These are phyloP conservation scores for Colletotrichum trifolii DNA, from an alignment of 2,329 filamentous ascomycete species.

Conservation along the genomic window DNA sequence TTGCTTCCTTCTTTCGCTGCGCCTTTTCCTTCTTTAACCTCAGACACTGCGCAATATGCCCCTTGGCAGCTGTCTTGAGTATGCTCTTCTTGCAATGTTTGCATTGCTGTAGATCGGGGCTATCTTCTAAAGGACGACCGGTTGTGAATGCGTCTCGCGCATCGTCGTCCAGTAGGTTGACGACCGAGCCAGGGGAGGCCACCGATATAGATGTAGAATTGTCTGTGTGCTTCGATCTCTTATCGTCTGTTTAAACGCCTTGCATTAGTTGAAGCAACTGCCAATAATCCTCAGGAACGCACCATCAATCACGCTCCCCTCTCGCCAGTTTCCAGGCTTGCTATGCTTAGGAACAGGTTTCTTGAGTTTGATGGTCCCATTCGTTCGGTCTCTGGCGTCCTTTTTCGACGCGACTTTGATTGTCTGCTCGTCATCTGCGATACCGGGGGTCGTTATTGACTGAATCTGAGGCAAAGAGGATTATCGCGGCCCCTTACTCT, in stretches of 20 bases:
- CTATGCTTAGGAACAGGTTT: conserved; percentile 70
- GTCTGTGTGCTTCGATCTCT: conserved; percentile 61
- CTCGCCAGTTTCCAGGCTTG: conserved; percentile 78
- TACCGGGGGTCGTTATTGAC: too few relatives aligned
- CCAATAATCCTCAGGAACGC: conserved; percentile 30
- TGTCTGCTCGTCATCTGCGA: conserved; percentile 65
- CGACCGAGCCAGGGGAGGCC: conserved; percentile 64
- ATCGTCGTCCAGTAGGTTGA: conserved; percentile 78
- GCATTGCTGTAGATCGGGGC: conserved; percentile 83
- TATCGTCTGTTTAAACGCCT: conserved; percentile 56
- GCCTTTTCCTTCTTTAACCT: conserved; percentile 86
- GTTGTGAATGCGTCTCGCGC: conserved; percentile 84
- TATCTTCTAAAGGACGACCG: conserved; percentile 83
- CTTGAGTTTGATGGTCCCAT: conserved; percentile 70
- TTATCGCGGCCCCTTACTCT: conserved; percentile 24
- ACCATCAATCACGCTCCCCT: conserved; percentile 74
- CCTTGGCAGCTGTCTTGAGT: conserved; percentile 77
- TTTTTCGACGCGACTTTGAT: conserved; percentile 73
- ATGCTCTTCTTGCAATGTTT: conserved; percentile 95
- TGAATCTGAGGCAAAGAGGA: too few relatives aligned
- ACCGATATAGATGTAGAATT: conserved; percentile 50
- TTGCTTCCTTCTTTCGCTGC: conserved; percentile 79
- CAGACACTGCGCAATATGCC: conserved; percentile 86
- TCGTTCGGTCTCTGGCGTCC: conserved; percentile 54
- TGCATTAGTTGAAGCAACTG: conserved; percentile 7